These are phyloP conservation scores for Cardamine chenopodiifolia DNA, from an alignment of 345 rosid species.

Conservation along the genomic window DNA sequence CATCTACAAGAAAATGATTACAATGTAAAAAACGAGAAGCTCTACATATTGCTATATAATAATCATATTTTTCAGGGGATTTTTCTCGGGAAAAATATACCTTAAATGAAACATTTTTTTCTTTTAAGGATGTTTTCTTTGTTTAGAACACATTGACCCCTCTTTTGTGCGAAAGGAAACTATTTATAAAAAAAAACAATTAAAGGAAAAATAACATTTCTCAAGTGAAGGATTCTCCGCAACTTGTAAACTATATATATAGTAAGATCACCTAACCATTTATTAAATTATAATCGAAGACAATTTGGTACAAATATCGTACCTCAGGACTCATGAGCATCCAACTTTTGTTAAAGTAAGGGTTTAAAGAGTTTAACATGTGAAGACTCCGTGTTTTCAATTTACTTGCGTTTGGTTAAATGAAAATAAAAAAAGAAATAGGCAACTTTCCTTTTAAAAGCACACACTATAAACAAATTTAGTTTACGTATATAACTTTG, in stretches of 20 bases:
- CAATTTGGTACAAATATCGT: constrained; percentile 36
- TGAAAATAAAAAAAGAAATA: neutral
- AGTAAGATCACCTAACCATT: constrained; percentile 15
- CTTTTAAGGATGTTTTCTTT: constrained; percentile 46
- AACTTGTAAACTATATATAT: constrained; percentile 28
- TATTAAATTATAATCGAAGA: constrained; percentile 23
- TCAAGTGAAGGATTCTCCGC: constrained; percentile 30
- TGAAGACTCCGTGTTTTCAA: constrained; percentile 30
- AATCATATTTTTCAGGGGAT: constrained; percentile 31
- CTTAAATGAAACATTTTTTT: constrained; percentile 45
- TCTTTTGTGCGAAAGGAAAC: constrained; percentile 30
- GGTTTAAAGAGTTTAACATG: constrained; percentile 26
- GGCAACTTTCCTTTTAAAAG: neutral
- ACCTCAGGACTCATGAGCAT: constrained; percentile 39
- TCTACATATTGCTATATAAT: constrained; percentile 24
- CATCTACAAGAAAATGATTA: constrained; percentile 32
- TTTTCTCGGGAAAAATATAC: constrained; percentile 36
- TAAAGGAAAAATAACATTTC: constrained; percentile 28
- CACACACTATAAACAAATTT: neutral
- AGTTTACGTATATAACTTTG: neutral
- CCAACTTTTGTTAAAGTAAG: constrained; percentile 41
- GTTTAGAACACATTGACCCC: constrained; percentile 38
- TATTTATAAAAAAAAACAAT: neutral
- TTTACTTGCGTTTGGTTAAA: constrained; percentile 26
- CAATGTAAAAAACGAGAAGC: constrained; percentile 9